These are phyloP conservation scores for Monosporascus cannonballus DNA, from an alignment of 2,329 filamentous ascomycete species.

Conservation along the genomic window DNA sequence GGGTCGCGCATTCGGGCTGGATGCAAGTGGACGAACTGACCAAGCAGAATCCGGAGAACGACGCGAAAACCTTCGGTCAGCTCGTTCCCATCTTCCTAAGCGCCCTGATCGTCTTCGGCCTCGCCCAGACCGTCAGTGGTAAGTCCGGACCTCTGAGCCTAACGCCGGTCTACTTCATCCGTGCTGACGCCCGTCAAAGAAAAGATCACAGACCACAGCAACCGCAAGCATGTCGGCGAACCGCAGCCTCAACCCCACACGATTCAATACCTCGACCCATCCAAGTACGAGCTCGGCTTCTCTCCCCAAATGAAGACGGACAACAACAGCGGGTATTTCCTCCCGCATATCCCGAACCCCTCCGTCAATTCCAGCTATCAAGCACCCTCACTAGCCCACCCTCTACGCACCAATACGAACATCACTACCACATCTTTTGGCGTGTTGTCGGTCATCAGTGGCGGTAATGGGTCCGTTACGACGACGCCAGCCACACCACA, in stretches of 20 bases:
- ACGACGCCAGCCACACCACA: too few relatives aligned
- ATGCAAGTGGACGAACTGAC: constrained; percentile 6
- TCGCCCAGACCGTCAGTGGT: constrained; percentile 24
- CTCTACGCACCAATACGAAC: too few relatives aligned
- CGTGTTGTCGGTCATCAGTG: too few relatives aligned
- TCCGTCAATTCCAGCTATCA: too few relatives aligned
- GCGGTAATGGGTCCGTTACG: too few relatives aligned
- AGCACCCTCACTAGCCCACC: too few relatives aligned
- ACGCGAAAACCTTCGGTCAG: constrained; percentile 28
- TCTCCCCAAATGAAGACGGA: constrained; percentile 3
- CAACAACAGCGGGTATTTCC: background rate
- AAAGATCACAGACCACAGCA: constrained; percentile 11
- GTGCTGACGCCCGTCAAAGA: constrained; percentile 4
- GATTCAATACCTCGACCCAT: constrained; percentile 12
- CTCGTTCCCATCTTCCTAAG: constrained; percentile 28
- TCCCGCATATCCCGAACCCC: too few relatives aligned
- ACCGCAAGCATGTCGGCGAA: constrained; percentile 11
- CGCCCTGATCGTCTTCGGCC: constrained; percentile 24
- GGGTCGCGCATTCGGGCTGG: constrained; percentile 21
- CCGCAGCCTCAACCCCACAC: constrained; percentile 3
- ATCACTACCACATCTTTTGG: too few relatives aligned
- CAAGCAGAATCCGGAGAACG: constrained; percentile 23
- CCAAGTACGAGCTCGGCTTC: constrained; percentile 6
- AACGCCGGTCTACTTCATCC: background rate
- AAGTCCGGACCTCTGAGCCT: background rate